A percentile compares a stretch with the other conserved stretches of the same genome.
phyloP scores from a whole-genome alignment of 306 rosid genomes.

The Cicer chorassanicum region DNA sequence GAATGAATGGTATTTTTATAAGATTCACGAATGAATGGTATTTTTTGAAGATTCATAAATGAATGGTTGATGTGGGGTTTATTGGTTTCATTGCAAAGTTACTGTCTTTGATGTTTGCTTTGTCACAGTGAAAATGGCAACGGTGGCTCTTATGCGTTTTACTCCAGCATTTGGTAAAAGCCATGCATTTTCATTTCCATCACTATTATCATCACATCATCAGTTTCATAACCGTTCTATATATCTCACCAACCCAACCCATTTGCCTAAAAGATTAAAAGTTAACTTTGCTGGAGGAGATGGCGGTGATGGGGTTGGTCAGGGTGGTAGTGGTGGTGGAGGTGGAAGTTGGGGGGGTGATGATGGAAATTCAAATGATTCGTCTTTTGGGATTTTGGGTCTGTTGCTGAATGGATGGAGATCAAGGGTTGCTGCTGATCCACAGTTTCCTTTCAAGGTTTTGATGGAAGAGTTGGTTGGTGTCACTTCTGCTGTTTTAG shows the following conservation, averaged over 20 bases:
- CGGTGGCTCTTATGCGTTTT: conserved; percentile 67
- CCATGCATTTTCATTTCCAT: conserved; percentile 51
- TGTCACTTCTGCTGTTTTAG: conserved; percentile 80
- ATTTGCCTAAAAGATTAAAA: conserved; percentile 47
- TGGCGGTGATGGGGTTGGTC: conserved; percentile 56
- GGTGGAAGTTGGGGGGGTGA: conserved; percentile 44
- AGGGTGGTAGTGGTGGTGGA: conserved; percentile 47
- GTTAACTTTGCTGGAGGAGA: conserved; percentile 60
- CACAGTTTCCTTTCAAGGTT: conserved; percentile 96
- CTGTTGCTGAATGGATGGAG: conserved; percentile 83
- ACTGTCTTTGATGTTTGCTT: conserved; percentile 8
- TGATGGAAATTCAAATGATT: conserved; percentile 34
- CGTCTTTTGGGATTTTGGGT: conserved; percentile 67
- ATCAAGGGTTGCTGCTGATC: conserved; percentile 96
- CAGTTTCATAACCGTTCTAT: conserved; percentile 48
- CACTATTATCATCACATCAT: conserved; percentile 30
- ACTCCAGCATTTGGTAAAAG: conserved; percentile 51
- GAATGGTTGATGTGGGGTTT: not conserved
- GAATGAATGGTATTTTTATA: not conserved
- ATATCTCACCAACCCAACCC: conserved; percentile 42
- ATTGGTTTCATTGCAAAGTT: conserved; percentile 24
- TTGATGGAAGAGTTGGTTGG: conserved; percentile 94
- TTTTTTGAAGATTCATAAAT: not conserved
- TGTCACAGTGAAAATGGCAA: conserved; percentile 60
- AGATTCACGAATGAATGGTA: not conserved